Evolutionary conservation across 1,139 yeast species (phyloP).

Genomic region (Pichia sp.): DNA sequence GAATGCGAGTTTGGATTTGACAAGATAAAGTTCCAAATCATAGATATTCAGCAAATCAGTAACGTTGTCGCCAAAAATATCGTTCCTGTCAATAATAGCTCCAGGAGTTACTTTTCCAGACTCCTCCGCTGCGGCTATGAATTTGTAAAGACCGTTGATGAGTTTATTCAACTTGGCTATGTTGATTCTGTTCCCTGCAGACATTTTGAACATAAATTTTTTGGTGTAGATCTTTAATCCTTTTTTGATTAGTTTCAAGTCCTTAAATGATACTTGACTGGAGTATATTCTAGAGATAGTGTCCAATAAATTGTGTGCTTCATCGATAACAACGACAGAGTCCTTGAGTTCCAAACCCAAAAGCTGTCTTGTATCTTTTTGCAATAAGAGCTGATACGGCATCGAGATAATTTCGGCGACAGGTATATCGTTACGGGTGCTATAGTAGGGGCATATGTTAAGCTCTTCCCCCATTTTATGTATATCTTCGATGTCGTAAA

Average conservation of each 20-base stretch:
- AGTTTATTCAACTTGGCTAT: slow-evolving; percentile 60
- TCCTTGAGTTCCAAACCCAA: slow-evolving; percentile 57
- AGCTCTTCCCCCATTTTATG: slow-evolving; percentile 55
- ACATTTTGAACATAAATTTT: slow-evolving; percentile 60
- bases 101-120: slow-evolving; percentile 45
- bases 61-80: slow-evolving; percentile 54
- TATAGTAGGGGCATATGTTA: slow-evolving; percentile 78
- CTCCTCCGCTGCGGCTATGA: slow-evolving; percentile 35
- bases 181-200: slow-evolving; percentile 70
- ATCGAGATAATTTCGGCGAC: slow-evolving; percentile 71
- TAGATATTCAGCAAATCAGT: slow-evolving; percentile 71
- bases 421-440: slow-evolving; percentile 53
- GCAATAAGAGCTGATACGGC: slow-evolving; percentile 79
- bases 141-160: slow-evolving; percentile 48
- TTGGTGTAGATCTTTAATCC: slow-evolving; percentile 52
- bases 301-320: slow-evolving; percentile 86
- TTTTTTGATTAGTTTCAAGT: slow-evolving; percentile 41
- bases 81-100: slow-evolving; percentile 44
- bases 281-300: slow-evolving; percentile 71
- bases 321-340: slow-evolving; percentile 78
- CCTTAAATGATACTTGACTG: slow-evolving; percentile 47
- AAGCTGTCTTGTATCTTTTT: slow-evolving; percentile 56
- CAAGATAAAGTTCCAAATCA: slow-evolving; percentile 60
- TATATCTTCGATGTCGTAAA: slow-evolving; percentile 83
- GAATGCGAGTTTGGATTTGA: slow-evolving; percentile 71